phyloP scores from a whole-genome alignment of 495 filamentous ascomycete species.

The Xylaria cubensis region DNA sequence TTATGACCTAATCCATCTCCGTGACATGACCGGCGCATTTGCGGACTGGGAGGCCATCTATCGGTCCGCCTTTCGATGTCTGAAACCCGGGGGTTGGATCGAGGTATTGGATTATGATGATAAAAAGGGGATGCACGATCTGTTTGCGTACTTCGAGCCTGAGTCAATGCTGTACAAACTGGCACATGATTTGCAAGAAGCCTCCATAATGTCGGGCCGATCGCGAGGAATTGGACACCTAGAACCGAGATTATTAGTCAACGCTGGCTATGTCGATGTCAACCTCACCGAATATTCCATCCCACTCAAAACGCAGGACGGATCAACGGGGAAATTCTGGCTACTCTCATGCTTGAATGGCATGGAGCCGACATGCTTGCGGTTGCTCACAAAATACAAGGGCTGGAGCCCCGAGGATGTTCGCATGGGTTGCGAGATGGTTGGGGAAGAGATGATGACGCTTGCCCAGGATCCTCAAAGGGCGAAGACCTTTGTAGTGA shows the following conservation, averaged over 20 bases:
- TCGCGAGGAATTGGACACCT: conserved; percentile 64
- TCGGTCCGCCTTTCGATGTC: conserved; percentile 62
- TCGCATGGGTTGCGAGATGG: conserved; percentile 60
- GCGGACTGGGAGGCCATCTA: conserved; percentile 67
- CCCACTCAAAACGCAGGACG: conserved; percentile 63
- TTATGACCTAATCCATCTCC: conserved; percentile 72
- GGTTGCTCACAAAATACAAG: conserved; percentile 64
- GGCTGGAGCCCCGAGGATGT: conserved; percentile 64
- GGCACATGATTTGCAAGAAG: conserved; percentile 47
- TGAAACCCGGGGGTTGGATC: conserved; percentile 70
- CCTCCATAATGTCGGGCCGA: conserved; percentile 50
- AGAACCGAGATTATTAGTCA: conserved; percentile 53
- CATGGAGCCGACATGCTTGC: conserved; percentile 66
- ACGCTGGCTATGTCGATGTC: conserved; percentile 68
- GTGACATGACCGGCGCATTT: conserved; percentile 69
- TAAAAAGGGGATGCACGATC: conserved; percentile 42
- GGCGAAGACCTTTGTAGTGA: conserved; percentile 50
- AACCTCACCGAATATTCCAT: conserved; percentile 61
- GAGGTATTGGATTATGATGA: conserved; percentile 66
- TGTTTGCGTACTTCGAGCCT: conserved; percentile 48
- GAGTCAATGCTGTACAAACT: conserved; percentile 47
- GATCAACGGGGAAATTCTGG: conserved; percentile 68
- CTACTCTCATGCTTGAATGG: conserved; percentile 69
- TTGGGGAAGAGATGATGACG: conserved; percentile 58
- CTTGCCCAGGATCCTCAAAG: conserved; percentile 51